Evolutionary conservation across 1,139 yeast genomes (phyloP).

Genomic region (Yamadazyma taylorii): DNA sequence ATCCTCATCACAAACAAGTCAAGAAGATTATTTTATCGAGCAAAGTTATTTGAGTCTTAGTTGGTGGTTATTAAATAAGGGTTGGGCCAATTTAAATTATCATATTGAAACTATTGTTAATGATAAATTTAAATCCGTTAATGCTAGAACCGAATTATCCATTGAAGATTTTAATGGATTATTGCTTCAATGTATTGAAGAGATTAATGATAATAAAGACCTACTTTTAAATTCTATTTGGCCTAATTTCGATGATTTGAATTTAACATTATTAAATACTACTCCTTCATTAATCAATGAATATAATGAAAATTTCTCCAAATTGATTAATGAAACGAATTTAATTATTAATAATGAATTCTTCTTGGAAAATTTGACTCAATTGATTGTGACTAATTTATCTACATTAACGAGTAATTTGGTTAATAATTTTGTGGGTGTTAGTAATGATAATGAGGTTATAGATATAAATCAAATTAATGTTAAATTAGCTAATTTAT

Average conservation of each 20-base stretch:
- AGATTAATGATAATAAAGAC: conserved; percentile 20
- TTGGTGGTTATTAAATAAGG: conserved; percentile 93
- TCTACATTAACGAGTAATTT: conserved; percentile 32
- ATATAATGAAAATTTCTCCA: conserved; percentile 40
- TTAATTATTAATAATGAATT: conserved; percentile 32
- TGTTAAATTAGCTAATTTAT: conserved; percentile 65
- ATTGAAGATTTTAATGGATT: conserved; percentile 53
- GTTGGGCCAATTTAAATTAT: conserved; percentile 64
- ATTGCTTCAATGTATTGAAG: conserved; percentile 19
- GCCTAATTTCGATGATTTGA: conserved; percentile 43
- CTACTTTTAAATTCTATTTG: conserved; percentile 34
- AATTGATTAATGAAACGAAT: conserved; percentile 47
- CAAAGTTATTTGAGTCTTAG: conserved; percentile 84
- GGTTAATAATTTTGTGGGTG: conserved; percentile 23
- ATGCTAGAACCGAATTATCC: conserved; percentile 71
- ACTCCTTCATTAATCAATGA: conserved; percentile 46
- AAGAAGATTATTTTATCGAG: conserved; percentile 55
- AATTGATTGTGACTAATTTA: conserved; percentile 29
- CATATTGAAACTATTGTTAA: conserved; percentile 59
- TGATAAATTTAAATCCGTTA: conserved; percentile 59
- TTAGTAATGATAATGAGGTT: conserved; percentile 8
- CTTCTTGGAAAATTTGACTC: conserved; percentile 30
- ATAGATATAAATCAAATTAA: conserved; percentile 8
- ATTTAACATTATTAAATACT: conserved; percentile 46
- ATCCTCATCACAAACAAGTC: no score